A percentile compares a stretch with the other conserved stretches of the same genome.
Conservation (phyloP, 2,329 filamentous ascomycete species). For the Penicillium oxalicum region DNA sequence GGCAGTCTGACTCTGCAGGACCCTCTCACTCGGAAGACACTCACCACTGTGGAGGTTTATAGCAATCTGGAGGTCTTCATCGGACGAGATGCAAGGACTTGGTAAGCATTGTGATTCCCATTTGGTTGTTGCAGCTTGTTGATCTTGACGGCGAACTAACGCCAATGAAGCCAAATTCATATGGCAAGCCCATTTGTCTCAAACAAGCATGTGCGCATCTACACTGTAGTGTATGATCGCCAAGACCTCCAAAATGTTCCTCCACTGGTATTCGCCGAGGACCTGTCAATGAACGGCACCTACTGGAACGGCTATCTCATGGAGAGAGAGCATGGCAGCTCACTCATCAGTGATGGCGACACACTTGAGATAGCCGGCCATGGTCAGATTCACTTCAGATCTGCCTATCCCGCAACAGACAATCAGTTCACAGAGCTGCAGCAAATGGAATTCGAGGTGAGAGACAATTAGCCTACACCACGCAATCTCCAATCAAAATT, state of each 20-base stretch:
- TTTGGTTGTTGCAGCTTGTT: not conserved
- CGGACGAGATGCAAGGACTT: constrained; percentile 30
- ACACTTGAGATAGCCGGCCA: constrained; percentile 24
- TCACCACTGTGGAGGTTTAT: constrained; percentile 19
- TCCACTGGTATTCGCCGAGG: constrained; percentile 41
- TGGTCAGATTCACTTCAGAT: constrained; percentile 19
- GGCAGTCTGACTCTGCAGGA: constrained; percentile 22
- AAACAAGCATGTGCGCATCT: constrained; percentile 39
- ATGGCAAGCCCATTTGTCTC: constrained; percentile 35
- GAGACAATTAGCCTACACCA: not conserved
- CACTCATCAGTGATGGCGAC: constrained; percentile 38
- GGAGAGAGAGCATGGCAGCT: constrained; percentile 25
- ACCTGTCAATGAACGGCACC: constrained; percentile 39
- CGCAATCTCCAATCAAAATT: not conserved
- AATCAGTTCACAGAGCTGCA: constrained; percentile 25
- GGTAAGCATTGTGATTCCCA: constrained; percentile 18
- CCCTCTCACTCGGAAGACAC: constrained; percentile 9
- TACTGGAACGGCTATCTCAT: constrained; percentile 36
- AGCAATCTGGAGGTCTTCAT: constrained; percentile 31
- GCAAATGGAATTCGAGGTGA: constrained; percentile 32
- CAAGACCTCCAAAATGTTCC: constrained; percentile 32
- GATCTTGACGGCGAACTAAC: constrained; percentile 7
- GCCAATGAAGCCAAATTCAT: constrained; percentile 26
- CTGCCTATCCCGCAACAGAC: not conserved
- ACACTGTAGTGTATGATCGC: constrained; percentile 39